Evolutionary conservation across 2,329 filamentous ascomycete species (phyloP).

Genomic region (Trichophyton mentagrophytes): DNA sequence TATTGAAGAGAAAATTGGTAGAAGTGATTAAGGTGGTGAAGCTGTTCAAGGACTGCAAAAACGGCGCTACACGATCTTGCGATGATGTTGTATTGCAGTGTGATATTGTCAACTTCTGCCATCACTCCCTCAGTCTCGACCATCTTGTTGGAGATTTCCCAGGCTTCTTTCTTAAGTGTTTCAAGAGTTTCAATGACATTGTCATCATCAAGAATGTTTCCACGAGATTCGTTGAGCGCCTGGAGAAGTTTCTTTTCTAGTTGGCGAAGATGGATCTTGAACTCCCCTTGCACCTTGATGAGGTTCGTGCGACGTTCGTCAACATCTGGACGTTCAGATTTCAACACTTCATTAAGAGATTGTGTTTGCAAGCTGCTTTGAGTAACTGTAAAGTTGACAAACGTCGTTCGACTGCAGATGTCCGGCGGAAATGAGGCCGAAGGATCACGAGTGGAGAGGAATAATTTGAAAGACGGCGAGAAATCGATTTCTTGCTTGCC

Average conservation of each 20-base stretch:
- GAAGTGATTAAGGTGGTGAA: conserved; percentile 97
- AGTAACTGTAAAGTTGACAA: conserved; percentile 98
- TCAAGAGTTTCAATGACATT: conserved; percentile 96
- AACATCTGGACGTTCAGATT: conserved; percentile 92
- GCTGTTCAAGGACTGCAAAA: conserved; percentile 89
- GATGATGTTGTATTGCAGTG: conserved; percentile 83
- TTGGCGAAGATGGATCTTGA: conserved; percentile 93
- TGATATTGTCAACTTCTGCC: conserved; percentile 94
- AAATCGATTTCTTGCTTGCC: conserved; percentile 99
- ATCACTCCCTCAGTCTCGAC: conserved; percentile 94
- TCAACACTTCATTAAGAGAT: conserved; percentile 91
- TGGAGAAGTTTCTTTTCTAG: conserved; percentile 89
- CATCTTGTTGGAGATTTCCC: conserved; percentile 92
- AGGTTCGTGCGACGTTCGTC: conserved; percentile 93
- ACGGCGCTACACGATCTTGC: conserved; percentile 92
- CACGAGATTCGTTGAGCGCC: conserved; percentile 90
- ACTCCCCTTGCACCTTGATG: conserved; percentile 97
- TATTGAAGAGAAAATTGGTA: conserved; percentile 99
- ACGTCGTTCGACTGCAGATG: conserved; percentile 94
- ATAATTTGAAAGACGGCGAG: conserved; percentile 89
- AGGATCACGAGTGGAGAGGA: conserved; percentile 87
- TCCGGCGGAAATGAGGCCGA: conserved; percentile 92
- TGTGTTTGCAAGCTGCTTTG: conserved; percentile 98
- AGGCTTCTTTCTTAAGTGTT: conserved; percentile 93
- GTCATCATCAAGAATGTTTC: conserved; percentile 96